phyloP scores from a whole-genome alignment of 148 eudicot species.

The Fagopyrum homotropicum region DNA sequence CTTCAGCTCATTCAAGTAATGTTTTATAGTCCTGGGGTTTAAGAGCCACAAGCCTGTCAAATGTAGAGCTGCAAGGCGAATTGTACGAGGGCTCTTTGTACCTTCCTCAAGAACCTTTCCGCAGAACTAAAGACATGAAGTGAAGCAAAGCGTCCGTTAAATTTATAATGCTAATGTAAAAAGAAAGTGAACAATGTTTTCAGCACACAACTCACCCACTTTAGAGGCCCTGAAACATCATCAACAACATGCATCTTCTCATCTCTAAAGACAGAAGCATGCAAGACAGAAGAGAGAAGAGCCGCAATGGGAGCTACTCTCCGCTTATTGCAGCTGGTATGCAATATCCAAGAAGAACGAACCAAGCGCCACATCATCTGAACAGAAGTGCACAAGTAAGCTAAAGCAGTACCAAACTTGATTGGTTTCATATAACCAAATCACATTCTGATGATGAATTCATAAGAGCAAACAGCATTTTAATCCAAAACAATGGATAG shows the following conservation, averaged over 20 bases:
- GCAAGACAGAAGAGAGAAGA: constrained; percentile 84
- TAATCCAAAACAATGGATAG: neutral
- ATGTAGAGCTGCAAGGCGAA: constrained; percentile 94
- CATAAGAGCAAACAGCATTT: neutral
- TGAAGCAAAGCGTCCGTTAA: constrained; percentile 1
- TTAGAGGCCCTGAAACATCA: constrained; percentile 71
- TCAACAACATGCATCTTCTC: constrained; percentile 68
- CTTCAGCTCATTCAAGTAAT: constrained; percentile 82
- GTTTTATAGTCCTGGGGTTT: constrained; percentile 55
- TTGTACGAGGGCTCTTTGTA: constrained; percentile 91
- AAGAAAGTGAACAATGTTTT: neutral
- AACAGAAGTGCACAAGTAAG: constrained; percentile 13
- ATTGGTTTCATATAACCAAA: neutral
- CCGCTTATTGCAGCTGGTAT: constrained; percentile 85
- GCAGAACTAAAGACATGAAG: constrained; percentile 49
- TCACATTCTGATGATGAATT: neutral
- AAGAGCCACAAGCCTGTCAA: constrained; percentile 80
- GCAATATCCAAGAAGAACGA: constrained; percentile 82
- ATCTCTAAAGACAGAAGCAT: constrained; percentile 55
- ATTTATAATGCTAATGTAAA: neutral
- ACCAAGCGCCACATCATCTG: constrained; percentile 98
- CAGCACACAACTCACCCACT: constrained; percentile 58
- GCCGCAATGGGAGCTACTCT: constrained; percentile 98
- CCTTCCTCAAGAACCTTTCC: constrained; percentile 94
- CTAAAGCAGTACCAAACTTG: neutral